A percentile compares a stretch with the other conserved stretches of the same genome.
Evolutionary conservation across 2,329 filamentous ascomycete genomes (phyloP).

Genomic region (Fonsecaea multimorphosa): DNA sequence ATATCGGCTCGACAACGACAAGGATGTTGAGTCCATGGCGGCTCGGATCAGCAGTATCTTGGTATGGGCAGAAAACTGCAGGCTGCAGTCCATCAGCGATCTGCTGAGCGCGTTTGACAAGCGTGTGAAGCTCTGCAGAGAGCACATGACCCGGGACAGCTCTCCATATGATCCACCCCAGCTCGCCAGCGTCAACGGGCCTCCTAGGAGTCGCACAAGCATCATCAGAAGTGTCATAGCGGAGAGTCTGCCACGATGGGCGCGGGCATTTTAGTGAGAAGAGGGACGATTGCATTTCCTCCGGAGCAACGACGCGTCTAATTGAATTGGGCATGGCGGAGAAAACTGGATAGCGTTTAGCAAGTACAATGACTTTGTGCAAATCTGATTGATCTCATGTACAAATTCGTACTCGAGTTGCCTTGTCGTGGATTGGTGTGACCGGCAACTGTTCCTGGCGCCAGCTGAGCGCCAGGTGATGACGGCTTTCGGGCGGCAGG

Average conservation of each 20-base stretch:
- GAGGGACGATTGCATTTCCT: neutral
- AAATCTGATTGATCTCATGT: neutral
- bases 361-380: neutral
- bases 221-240: constrained; percentile 24
- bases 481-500: neutral
- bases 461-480: neutral
- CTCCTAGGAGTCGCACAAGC: neutral
- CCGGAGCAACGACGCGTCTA: neutral
- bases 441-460: neutral
- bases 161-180: constrained; percentile 15
- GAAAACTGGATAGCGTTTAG: neutral
- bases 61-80: constrained; percentile 35
- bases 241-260: constrained; percentile 29
- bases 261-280: neutral
- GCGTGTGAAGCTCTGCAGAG: constrained; percentile 23
- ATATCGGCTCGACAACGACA: constrained; percentile 35
- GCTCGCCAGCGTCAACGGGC: constrained; percentile 9
- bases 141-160: neutral
- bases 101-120: constrained; percentile 29
- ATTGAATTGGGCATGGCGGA: neutral
- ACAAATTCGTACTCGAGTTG: neutral
- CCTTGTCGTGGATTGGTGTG: neutral
- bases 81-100: constrained; percentile 33
- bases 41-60: constrained; percentile 35
- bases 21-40: constrained; percentile 33